A percentile compares a stretch with the other conserved stretches of the same genome.
These are phyloP conservation scores for Pyricularia pennisetigena DNA, from an alignment of 2,329 filamentous ascomycete species.

Conservation along the genomic window DNA sequence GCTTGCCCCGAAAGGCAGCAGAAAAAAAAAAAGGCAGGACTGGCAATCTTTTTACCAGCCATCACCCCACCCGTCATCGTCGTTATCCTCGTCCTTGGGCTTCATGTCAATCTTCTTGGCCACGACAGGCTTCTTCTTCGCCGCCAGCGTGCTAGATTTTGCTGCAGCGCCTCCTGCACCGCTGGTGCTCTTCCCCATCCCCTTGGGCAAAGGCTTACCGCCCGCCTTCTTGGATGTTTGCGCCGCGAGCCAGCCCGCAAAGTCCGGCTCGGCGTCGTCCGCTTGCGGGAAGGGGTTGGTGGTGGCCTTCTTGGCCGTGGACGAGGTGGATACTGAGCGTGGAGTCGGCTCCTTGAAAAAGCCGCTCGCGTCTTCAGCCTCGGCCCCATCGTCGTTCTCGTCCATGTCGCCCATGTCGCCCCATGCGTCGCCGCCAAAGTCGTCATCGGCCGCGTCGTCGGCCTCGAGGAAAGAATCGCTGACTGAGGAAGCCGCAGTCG, in stretches of 20 bases:
- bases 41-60: conserved; percentile 38
- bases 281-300: conserved; percentile 49
- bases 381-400: conserved; percentile 33
- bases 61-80: conserved; percentile 55
- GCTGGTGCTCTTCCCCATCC: conserved; percentile 49
- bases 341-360: neutral
- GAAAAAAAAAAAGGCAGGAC: too few species aligned
- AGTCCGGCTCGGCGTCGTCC: conserved; percentile 84
- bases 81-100: conserved; percentile 48
- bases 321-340: conserved; percentile 15
- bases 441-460: conserved; percentile 33
- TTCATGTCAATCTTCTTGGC: conserved; percentile 62
- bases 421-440: conserved; percentile 55
- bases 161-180: conserved; percentile 24
- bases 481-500: conserved; percentile 22
- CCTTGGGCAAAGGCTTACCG: conserved; percentile 69
- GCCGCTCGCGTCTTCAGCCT: conserved; percentile 1
- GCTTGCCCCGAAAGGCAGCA: neutral
- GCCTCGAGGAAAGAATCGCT: conserved; percentile 45
- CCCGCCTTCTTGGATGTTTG: conserved; percentile 66
- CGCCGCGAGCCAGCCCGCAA: conserved; percentile 88
- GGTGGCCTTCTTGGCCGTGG: conserved; percentile 26
- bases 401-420: conserved; percentile 61
- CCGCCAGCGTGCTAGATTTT: conserved; percentile 21
- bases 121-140: conserved; percentile 36